Evolutionary conservation across 2,329 filamentous ascomycete species (phyloP).

Genomic region (Hypoxylon sp.): DNA sequence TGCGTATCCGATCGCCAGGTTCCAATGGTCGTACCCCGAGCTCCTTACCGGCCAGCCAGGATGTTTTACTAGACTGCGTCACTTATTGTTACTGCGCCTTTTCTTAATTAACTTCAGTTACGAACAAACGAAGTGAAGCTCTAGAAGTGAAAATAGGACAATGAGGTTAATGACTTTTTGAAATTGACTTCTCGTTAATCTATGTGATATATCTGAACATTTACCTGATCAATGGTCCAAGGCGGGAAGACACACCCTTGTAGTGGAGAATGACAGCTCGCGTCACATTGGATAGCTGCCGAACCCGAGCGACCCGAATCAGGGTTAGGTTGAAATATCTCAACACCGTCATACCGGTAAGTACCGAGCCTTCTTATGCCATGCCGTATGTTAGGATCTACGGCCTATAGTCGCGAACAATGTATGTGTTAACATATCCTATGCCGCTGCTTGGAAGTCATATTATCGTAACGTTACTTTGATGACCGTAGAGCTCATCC

Average conservation of each 20-base stretch:
- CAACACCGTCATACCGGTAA: conserved; percentile 11
- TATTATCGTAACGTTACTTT: conserved; percentile 43
- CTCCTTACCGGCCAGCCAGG: conserved; percentile 3
- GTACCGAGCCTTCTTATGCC: conserved; percentile 25
- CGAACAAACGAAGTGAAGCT: not conserved
- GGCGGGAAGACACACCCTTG: conserved; percentile 12
- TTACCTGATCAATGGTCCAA: conserved; percentile 1
- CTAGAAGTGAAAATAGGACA: not conserved
- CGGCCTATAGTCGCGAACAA: conserved; percentile 3
- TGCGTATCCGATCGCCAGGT: conserved; percentile 25
- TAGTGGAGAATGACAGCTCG: conserved; percentile 14
- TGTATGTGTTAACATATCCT: not conserved
- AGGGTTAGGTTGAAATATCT: conserved; percentile 18
- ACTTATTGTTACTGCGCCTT: conserved; percentile 3
- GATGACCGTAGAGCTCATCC: conserved; percentile 45
- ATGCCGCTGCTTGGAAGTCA: conserved; percentile 10
- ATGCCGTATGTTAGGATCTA: conserved; percentile 13
- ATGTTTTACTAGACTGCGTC: conserved; percentile 5
- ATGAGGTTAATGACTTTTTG: not conserved
- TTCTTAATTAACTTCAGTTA: not conserved
- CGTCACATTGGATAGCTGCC: conserved; percentile 25
- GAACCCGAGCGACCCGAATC: conserved; percentile 37
- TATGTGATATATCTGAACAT: conserved; percentile 1
- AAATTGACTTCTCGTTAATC: conserved; percentile 2
- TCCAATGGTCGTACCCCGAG: conserved; percentile 1